These are phyloP conservation scores for Colletotrichum tropicicola DNA, from an alignment of 2,329 filamentous ascomycete genomes.

Conservation along the genomic window DNA sequence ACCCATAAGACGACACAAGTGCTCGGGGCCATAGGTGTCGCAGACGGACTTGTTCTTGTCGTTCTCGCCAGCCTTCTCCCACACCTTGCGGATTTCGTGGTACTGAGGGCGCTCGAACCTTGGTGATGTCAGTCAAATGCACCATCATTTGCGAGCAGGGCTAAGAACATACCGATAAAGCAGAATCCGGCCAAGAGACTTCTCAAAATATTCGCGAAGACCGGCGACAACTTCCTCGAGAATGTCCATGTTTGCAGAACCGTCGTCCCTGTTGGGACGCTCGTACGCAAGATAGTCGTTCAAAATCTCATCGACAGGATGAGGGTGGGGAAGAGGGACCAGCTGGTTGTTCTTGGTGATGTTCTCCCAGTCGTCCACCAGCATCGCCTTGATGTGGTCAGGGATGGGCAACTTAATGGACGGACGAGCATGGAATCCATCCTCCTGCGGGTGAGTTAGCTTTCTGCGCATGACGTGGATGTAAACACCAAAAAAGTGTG, in stretches of 20 bases:
- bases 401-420: conserved; percentile 88
- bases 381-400: conserved; percentile 87
- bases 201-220: conserved; percentile 93
- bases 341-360: conserved; percentile 95
- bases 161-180: conserved; percentile 71
- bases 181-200: conserved; percentile 84
- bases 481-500: neutral
- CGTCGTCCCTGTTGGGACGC: conserved; percentile 69
- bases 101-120: conserved; percentile 94
- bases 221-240: conserved; percentile 90
- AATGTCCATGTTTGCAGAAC: conserved; percentile 81
- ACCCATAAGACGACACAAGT: conserved; percentile 90
- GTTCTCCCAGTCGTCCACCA: conserved; percentile 99
- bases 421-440: conserved; percentile 83
- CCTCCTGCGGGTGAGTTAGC: conserved; percentile 70
- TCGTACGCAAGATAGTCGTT: conserved; percentile 82
- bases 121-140: neutral
- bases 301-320: conserved; percentile 80
- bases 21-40: conserved; percentile 93
- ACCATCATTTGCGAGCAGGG: neutral
- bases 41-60: conserved; percentile 75
- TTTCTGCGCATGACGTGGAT: neutral
- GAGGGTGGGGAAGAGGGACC: conserved; percentile 81
- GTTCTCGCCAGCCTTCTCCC: conserved; percentile 69
- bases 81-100: conserved; percentile 77